Base-by-base conservation (phyloP, 1,139 yeast species). In the Lodderomyces oxycetoniae region DNA sequence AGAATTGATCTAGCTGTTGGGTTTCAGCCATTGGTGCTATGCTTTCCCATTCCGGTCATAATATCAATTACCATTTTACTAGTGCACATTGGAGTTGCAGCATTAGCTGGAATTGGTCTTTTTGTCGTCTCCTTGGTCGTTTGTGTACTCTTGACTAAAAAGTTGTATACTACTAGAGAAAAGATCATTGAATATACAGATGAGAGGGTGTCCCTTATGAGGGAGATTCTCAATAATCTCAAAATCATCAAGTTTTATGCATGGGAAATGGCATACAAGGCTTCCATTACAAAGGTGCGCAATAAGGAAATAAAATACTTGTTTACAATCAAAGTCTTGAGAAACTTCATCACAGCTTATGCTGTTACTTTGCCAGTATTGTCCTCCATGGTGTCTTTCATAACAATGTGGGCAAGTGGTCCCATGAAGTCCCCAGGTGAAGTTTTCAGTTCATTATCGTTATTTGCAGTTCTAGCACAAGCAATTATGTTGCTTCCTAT, bases 401-500 rank as follows among this genome's bases (percentile, higher is more conserved):
- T 66, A 12, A 63, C 70, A 9, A 53, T 67, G 61, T 67, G 72
- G 71, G 62, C 67, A 11, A 55, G 61, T 27, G 47, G 51, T 35
- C 41, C 47, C 14, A 57, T 59, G 58, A 61, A 52, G 45, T 48
- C 62, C 11, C 63, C 73, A 11, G 74, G 74, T 26, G 59, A 59
- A 32, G 67, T 71, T 10, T 73, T 74, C 44, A 63, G 78, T 6
- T 71, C 79, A 0, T 61, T 74, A 42, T 62, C 77, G 1, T 60
- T 74, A 40, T 74, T 71, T 46, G 61, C 75, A 30, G 67, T 73
- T 31, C 63, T 74, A 46, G 71, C 76, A 3, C 67, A 63, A 41
- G 72, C 74, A 22, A 65, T 74, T 38, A 63, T 73, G 63, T 57
- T 74, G 44, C 59, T 74, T 39, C 79, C 80, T 10, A 57, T 71